phyloP scores from a whole-genome alignment of 208 protist genomes.

The Trichomonas vaginalis region DNA sequence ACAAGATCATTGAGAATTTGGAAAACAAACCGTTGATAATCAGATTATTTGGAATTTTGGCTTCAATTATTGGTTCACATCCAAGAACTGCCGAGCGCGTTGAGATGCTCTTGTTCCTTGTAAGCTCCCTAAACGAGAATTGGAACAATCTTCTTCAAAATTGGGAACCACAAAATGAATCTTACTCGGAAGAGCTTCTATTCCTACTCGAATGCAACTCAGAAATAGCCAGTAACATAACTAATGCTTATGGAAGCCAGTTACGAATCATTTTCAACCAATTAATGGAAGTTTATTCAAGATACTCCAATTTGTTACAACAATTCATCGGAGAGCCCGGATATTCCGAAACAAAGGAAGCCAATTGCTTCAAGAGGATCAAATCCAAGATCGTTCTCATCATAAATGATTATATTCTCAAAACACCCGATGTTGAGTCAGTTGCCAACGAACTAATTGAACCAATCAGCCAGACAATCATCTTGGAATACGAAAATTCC shows the following conservation, averaged over 20 bases:
- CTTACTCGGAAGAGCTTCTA: not conserved
- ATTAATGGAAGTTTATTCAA: not conserved
- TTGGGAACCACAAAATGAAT: not conserved
- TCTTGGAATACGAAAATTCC: not conserved
- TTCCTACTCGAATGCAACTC: not conserved
- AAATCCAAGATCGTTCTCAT: not conserved
- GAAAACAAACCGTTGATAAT: not conserved
- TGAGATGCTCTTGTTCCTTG: not conserved
- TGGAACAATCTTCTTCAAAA: not conserved
- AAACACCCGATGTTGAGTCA: not conserved
- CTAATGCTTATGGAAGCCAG: not conserved
- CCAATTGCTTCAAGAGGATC: not conserved
- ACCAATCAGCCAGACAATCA: not conserved
- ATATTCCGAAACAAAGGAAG: not conserved
- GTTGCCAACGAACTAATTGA: not conserved
- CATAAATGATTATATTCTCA: not conserved
- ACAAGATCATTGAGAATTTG: not conserved
- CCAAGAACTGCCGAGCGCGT: no score
- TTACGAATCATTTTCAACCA: not conserved
- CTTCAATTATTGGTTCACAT: not conserved
- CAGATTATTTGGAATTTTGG: not conserved
- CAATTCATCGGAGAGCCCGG: not conserved
- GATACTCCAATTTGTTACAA: not conserved
- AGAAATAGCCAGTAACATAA: not conserved
- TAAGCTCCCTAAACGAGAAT: not conserved